Percentiles rank a stretch among this genome's conserved stretches.
These are phyloP conservation scores for Sporobolus alterniflorus DNA, from an alignment of 202 grass and related monocot species.

Conservation along the genomic window DNA sequence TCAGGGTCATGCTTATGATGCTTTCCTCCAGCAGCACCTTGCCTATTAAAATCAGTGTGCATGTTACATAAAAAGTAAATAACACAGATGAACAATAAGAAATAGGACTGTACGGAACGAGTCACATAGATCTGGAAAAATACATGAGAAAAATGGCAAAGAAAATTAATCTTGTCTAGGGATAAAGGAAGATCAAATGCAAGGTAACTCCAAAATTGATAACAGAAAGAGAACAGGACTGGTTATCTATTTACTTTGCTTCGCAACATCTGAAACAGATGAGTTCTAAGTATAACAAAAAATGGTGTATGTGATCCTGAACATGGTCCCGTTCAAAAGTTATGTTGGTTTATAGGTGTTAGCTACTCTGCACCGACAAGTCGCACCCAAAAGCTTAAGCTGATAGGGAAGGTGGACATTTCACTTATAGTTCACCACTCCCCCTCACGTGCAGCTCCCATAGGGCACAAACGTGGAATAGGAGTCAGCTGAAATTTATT, in stretches of 20 bases:
- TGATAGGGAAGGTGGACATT: too few species aligned
- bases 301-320: too few species aligned
- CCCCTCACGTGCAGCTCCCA: too few species aligned
- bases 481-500: too few species aligned
- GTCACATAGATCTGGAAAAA: neutral
- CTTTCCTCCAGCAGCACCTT: conserved; percentile 69
- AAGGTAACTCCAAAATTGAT: neutral
- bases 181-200: neutral
- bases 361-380: too few species aligned
- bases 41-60: conserved; percentile 44
- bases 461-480: too few species aligned
- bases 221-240: neutral
- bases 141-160: conserved; percentile 1
- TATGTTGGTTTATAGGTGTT: too few species aligned
- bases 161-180: neutral
- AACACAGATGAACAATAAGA: conserved; percentile 4
- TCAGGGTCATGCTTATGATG: conserved; percentile 65
- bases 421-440: too few species aligned
- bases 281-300: too few species aligned
- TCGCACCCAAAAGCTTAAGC: too few species aligned
- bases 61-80: neutral
- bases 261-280: neutral
- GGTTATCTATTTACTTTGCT: neutral
- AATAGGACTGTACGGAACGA: neutral
- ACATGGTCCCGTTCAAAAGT: too few species aligned